Evolutionary conservation across 345 rosid genomes (phyloP).

Genomic region (Populus ilicifolia): DNA sequence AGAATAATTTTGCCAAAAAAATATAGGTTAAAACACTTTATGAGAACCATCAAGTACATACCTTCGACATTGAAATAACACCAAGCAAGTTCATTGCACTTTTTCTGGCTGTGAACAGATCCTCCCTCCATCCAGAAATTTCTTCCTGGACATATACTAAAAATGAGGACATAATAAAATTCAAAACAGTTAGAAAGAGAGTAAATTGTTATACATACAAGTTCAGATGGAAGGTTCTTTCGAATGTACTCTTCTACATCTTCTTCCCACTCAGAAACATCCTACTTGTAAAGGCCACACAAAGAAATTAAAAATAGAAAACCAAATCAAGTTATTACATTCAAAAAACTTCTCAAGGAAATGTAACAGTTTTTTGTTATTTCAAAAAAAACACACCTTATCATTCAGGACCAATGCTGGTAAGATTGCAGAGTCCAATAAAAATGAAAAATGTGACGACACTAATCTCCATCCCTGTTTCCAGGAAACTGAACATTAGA

Average conservation of each 20-base stretch:
- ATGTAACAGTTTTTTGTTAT: neutral
- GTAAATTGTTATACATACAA: slow-evolving; percentile 43
- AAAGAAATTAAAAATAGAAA: neutral
- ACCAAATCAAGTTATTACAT: neutral
- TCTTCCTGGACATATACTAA: slow-evolving; percentile 50
- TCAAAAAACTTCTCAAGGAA: slow-evolving; percentile 6
- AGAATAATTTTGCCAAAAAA: slow-evolving; percentile 3
- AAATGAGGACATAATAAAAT: neutral
- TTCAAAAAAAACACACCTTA: slow-evolving; percentile 42
- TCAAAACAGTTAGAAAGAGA: slow-evolving; percentile 8
- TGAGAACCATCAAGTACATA: slow-evolving; percentile 22
- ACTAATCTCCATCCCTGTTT: slow-evolving; percentile 89
- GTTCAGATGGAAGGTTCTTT: slow-evolving; percentile 80
- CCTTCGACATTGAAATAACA: slow-evolving; percentile 78
- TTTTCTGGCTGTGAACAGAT: slow-evolving; percentile 79
- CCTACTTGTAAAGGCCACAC: slow-evolving; percentile 39
- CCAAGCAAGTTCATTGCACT: slow-evolving; percentile 83
- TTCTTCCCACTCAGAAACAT: slow-evolving; percentile 81
- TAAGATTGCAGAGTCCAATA: slow-evolving; percentile 76
- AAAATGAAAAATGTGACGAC: slow-evolving; percentile 69
- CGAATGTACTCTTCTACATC: slow-evolving; percentile 82
- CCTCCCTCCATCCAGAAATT: slow-evolving; percentile 90
- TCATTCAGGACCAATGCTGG: slow-evolving; percentile 70
- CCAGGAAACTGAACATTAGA: slow-evolving; percentile 18
- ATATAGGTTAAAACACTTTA: slow-evolving; percentile 11